Percentiles rank a stretch among this genome's conserved stretches.
Evolutionary conservation across 1,284 basidiomycete species (phyloP).

Genomic region (Trametes hirsuta): DNA sequence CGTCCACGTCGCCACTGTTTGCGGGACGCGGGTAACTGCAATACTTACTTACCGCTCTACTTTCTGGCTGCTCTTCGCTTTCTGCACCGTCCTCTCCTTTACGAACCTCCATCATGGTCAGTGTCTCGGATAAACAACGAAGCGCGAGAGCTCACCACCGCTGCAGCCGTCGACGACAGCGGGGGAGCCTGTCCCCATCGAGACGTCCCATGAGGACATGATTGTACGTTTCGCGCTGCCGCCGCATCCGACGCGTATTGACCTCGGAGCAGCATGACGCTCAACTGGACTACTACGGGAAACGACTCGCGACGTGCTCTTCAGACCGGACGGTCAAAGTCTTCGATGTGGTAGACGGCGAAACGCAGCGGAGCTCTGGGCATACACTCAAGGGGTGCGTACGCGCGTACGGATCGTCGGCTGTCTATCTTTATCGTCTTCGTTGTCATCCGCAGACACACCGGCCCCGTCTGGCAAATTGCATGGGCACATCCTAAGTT

Average conservation of each 20-base stretch:
- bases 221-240: constrained; percentile 63
- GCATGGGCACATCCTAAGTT: constrained; percentile 99
- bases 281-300: constrained; percentile 97
- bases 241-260: not conserved
- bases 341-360: constrained; percentile 93
- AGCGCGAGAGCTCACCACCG: not conserved
- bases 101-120: not conserved
- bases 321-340: constrained; percentile 96
- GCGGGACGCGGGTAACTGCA: not conserved
- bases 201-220: constrained; percentile 95
- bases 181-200: constrained; percentile 77
- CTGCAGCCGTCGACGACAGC: constrained; percentile 55
- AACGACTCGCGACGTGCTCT: constrained; percentile 94
- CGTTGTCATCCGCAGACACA: constrained; percentile 61
- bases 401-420: not conserved
- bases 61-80: not conserved
- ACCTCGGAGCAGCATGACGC: constrained; percentile 81
- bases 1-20: constrained; percentile 8
- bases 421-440: not conserved
- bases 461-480: constrained; percentile 97
- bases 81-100: not conserved
- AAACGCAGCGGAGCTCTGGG: constrained; percentile 65
- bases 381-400: constrained; percentile 87
- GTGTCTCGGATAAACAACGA: not conserved
- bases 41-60: not conserved